These are phyloP conservation scores for Phylloporus arenicola DNA, from an alignment of 768 basidiomycete species.

Conservation along the genomic window DNA sequence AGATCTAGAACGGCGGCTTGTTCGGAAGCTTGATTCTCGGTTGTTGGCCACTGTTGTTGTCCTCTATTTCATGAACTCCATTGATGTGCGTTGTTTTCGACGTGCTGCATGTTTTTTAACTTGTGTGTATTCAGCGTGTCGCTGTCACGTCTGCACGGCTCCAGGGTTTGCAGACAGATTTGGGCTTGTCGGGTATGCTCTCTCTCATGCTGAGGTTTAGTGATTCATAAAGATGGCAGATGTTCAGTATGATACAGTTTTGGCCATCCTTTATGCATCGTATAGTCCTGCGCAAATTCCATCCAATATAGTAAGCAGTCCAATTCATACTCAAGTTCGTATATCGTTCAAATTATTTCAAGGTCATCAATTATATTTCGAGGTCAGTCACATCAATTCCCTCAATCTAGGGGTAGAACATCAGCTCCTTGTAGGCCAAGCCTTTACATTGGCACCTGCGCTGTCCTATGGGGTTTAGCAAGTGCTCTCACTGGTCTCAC, in stretches of 20 bases:
- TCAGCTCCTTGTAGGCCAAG: conserved; percentile 42
- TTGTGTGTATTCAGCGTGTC: conserved; percentile 33
- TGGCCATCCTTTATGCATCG: conserved; percentile 54
- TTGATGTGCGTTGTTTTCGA: conserved; percentile 42
- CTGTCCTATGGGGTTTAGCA: conserved; percentile 59
- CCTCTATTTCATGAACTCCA: conserved; percentile 64
- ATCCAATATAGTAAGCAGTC: conserved; percentile 9
- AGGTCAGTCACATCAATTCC: conserved; percentile 29
- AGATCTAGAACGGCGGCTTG: conserved; percentile 30
- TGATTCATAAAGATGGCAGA: conserved; percentile 28
- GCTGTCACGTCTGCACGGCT: conserved; percentile 47
- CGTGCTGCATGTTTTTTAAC: background rate
- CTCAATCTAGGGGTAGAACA: background rate
- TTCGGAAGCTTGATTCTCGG: conserved; percentile 51
- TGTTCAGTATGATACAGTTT: conserved; percentile 49
- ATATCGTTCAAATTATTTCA: background rate
- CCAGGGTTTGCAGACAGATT: conserved; percentile 46
- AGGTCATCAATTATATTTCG: conserved; percentile 52
- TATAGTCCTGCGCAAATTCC: conserved; percentile 57
- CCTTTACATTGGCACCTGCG: conserved; percentile 55
- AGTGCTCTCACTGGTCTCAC: conserved; percentile 61
- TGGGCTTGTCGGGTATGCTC: conserved; percentile 38
- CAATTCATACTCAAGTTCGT: background rate
- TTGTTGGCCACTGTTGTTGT: conserved; percentile 53
- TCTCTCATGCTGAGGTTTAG: background rate